Evolutionary conservation across 768 basidiomycete genomes (phyloP).

Genomic region (Tricholoma sp.): DNA sequence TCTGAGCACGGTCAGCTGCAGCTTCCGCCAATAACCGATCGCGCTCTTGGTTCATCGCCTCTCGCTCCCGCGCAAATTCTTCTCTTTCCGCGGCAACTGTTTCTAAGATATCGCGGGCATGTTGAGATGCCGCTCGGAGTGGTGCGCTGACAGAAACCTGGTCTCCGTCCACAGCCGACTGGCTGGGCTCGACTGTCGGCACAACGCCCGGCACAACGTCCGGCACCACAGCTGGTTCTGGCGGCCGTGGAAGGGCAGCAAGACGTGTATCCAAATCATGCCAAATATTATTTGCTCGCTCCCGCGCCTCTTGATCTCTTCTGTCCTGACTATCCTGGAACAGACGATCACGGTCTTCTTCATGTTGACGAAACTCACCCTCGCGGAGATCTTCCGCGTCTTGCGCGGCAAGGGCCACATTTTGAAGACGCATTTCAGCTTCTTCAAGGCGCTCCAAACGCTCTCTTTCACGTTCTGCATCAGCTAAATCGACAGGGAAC

Average conservation of each 20-base stretch:
- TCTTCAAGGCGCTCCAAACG: constrained; percentile 54
- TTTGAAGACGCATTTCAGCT: constrained; percentile 38
- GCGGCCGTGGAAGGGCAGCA: constrained; percentile 28
- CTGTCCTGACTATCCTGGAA: constrained; percentile 57
- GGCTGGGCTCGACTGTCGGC: background rate
- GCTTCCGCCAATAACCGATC: constrained; percentile 43
- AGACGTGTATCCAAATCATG: constrained; percentile 35
- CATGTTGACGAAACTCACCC: constrained; percentile 54
- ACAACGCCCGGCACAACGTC: constrained; percentile 7
- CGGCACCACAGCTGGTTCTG: constrained; percentile 4
- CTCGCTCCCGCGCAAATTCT: constrained; percentile 50
- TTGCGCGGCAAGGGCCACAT: constrained; percentile 43
- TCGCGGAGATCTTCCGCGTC: constrained; percentile 65
- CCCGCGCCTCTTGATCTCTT: constrained; percentile 50
- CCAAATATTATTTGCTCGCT: constrained; percentile 44
- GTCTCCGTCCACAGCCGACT: constrained; percentile 22
- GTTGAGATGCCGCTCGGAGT: constrained; percentile 49
- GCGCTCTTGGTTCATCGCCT: constrained; percentile 49
- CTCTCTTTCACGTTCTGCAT: constrained; percentile 44
- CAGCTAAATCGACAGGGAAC: constrained; percentile 29
- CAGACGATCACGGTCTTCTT: constrained; percentile 57
- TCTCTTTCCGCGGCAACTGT: constrained; percentile 56
- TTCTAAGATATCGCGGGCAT: constrained; percentile 54
- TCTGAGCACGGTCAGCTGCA: constrained; percentile 41
- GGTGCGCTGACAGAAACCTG: constrained; percentile 36